These are phyloP conservation scores for Panicum hallii DNA, from an alignment of 202 grass and related monocot species.

Conservation along the genomic window DNA sequence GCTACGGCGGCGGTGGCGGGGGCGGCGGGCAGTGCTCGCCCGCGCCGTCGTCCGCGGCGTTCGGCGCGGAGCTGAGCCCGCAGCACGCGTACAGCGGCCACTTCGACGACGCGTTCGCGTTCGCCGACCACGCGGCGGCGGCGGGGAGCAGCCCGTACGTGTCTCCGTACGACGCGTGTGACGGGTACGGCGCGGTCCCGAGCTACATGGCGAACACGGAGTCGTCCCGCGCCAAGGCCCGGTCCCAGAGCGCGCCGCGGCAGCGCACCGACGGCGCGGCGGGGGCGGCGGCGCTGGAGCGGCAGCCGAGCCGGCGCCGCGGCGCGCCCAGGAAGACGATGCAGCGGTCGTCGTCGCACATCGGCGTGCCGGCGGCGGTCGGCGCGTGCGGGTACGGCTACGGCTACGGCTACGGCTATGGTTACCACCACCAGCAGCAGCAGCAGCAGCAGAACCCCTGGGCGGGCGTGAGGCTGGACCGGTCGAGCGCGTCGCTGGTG, in stretches of 20 bases:
- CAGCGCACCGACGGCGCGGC: constrained; percentile 55
- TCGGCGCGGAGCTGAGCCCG: constrained; percentile 54
- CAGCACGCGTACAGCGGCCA: constrained; percentile 55
- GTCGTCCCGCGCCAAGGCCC: too few species aligned
- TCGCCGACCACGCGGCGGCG: constrained; percentile 47
- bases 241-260: constrained; percentile 79
- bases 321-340: constrained; percentile 57
- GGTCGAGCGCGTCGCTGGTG: constrained; percentile 69
- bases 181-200: constrained; percentile 46
- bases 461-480: constrained; percentile 64
- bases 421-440: background rate
- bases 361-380: constrained; percentile 51
- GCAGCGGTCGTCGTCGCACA: constrained; percentile 86
- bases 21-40: constrained; percentile 61
- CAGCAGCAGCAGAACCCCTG: constrained; percentile 53
- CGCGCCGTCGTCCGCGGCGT: constrained; percentile 46
- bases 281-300: constrained; percentile 51
- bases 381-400: constrained; percentile 38
- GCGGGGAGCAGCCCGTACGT: constrained; percentile 64
- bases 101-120: constrained; percentile 60
- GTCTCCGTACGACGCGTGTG: background rate
- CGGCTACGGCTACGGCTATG: too few species aligned
- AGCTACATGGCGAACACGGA: constrained; percentile 90
- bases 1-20: too few species aligned
- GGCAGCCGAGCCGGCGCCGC: constrained; percentile 65